Conservation (phyloP, 2,329 filamentous ascomycete species). For the Zalaria obscura region DNA sequence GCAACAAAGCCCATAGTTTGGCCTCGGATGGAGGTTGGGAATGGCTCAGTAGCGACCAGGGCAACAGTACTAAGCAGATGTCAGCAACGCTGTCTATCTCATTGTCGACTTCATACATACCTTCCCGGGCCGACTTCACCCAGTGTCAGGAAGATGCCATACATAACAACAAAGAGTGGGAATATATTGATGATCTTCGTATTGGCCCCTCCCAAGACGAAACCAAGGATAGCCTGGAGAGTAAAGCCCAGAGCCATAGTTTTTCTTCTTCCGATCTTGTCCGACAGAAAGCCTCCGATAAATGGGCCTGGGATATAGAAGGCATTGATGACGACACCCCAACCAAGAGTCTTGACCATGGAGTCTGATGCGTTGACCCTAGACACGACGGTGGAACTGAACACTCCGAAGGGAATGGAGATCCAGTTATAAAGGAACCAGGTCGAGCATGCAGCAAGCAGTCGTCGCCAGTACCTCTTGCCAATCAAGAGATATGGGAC, state of each 20-base stretch:
- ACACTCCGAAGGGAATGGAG: constrained; percentile 71
- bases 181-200: constrained; percentile 17
- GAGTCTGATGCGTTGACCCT: constrained; percentile 46
- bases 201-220: constrained; percentile 63
- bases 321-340: constrained; percentile 74
- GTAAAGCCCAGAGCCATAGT: constrained; percentile 57
- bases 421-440: constrained; percentile 72
- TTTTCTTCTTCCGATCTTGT: constrained; percentile 62
- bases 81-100: no score
- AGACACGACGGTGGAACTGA: constrained; percentile 58
- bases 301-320: constrained; percentile 78
- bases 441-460: constrained; percentile 55
- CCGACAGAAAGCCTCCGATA: constrained; percentile 60
- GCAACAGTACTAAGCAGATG: constrained; percentile 40
- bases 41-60: constrained; percentile 69
- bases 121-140: constrained; percentile 57
- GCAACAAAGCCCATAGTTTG: constrained; percentile 57
- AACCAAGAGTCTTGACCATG: constrained; percentile 60
- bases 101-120: no score
- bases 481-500: constrained; percentile 35
- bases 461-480: constrained; percentile 56
- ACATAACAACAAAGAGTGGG: constrained; percentile 53
- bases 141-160: constrained; percentile 60
- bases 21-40: constrained; percentile 70
- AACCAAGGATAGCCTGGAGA: constrained; percentile 62